Evolutionary conservation across 2,329 filamentous ascomycete genomes (phyloP).

Genomic region (Aspergillus versicolor): DNA sequence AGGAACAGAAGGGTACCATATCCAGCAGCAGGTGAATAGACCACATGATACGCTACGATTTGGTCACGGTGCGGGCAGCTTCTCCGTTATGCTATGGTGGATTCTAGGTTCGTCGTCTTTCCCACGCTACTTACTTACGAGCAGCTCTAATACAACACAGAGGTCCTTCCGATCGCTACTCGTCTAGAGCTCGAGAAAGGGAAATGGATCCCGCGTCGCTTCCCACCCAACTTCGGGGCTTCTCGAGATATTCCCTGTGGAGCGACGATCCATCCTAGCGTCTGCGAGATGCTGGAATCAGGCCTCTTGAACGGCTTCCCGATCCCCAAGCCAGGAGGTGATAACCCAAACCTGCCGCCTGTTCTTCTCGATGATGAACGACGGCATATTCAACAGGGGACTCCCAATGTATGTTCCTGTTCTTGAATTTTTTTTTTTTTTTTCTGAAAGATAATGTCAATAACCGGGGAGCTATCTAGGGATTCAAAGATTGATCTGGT

Average conservation of each 20-base stretch:
- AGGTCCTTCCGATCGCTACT: conserved; percentile 37
- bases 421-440: neutral
- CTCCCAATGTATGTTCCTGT: neutral
- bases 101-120: conserved; percentile 27
- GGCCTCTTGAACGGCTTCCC: conserved; percentile 20
- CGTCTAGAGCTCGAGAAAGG: conserved; percentile 36
- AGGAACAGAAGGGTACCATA: conserved; percentile 10
- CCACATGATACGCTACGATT: conserved; percentile 37
- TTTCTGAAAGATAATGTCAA: neutral
- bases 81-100: conserved; percentile 35
- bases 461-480: neutral
- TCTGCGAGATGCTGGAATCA: conserved; percentile 27
- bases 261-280: conserved; percentile 31
- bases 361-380: neutral
- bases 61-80: conserved; percentile 26
- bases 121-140: neutral
- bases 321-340: conserved; percentile 13
- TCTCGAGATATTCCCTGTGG: conserved; percentile 32
- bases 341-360: conserved; percentile 13
- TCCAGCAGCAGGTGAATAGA: conserved; percentile 19
- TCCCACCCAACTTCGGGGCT: conserved; percentile 37
- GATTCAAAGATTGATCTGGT: neutral
- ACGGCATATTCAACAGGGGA: neutral
- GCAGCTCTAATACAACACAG: conserved; percentile 16
- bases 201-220: conserved; percentile 35